Evolutionary conservation across 306 rosid species (phyloP).

Genomic region (Cyamopsis tetragonoloba): DNA sequence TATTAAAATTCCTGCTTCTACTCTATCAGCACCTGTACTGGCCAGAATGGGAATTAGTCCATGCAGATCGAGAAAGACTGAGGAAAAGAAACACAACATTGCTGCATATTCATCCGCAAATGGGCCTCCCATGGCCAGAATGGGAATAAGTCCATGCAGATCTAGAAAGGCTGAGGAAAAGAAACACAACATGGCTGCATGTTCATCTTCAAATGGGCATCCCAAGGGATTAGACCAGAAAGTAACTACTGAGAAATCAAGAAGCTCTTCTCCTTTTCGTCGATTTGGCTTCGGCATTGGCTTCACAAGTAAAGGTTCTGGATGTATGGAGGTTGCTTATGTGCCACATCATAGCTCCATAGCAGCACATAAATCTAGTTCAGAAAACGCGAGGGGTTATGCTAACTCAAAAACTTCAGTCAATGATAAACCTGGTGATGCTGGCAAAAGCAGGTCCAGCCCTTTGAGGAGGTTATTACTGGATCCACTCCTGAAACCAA

Average conservation of each 20-base stretch:
- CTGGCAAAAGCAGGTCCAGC: slow-evolving; percentile 64
- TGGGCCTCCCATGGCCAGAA: slow-evolving; percentile 40
- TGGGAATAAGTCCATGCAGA: slow-evolving; percentile 50
- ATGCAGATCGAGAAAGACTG: slow-evolving; percentile 41
- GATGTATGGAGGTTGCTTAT: slow-evolving; percentile 54
- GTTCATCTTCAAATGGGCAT: slow-evolving; percentile 34
- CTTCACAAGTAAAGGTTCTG: slow-evolving; percentile 49
- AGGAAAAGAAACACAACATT: slow-evolving; percentile 33
- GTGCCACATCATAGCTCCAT: slow-evolving; percentile 39
- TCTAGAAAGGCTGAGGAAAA: slow-evolving; percentile 43
- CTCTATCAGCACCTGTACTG: slow-evolving; percentile 26
- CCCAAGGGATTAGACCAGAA: slow-evolving; percentile 40
- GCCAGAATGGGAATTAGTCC: slow-evolving; percentile 48
- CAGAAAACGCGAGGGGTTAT: slow-evolving; percentile 36
- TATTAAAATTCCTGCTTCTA: slow-evolving; percentile 30
- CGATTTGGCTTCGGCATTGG: slow-evolving; percentile 57
- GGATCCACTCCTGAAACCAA: slow-evolving; percentile 76
- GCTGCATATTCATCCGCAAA: slow-evolving; percentile 31
- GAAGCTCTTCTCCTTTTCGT: slow-evolving; percentile 83
- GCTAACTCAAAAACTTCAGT: slow-evolving; percentile 41
- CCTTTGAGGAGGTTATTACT: slow-evolving; percentile 89
- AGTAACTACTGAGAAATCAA: slow-evolving; percentile 49
- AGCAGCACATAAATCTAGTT: slow-evolving; percentile 37
- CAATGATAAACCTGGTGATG: slow-evolving; percentile 44
- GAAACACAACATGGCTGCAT: slow-evolving; percentile 24